phyloP scores from a whole-genome alignment of 208 protist species.

The Leishmania martiniquensis region DNA sequence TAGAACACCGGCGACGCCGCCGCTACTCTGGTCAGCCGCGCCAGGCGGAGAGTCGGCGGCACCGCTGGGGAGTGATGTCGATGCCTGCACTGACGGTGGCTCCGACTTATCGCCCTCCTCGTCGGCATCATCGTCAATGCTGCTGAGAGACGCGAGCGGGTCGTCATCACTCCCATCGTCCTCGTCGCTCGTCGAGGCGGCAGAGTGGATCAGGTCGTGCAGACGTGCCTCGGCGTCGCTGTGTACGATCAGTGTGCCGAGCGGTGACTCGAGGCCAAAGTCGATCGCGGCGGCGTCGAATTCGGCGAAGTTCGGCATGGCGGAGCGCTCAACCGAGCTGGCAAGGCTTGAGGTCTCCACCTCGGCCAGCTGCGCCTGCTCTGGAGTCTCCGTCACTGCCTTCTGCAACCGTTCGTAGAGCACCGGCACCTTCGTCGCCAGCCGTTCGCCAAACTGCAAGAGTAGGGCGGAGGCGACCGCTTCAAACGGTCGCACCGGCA shows the following conservation, averaged over 20 bases:
- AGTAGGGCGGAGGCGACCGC: constrained; percentile 29
- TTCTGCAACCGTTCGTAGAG: constrained; percentile 40
- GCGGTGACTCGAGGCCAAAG: constrained; percentile 49
- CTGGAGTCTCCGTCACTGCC: constrained; percentile 59
- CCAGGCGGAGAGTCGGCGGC: neutral
- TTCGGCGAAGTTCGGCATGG: constrained; percentile 14
- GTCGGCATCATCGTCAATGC: constrained; percentile 15
- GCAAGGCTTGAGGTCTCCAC: constrained; percentile 67
- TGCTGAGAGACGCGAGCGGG: constrained; percentile 23
- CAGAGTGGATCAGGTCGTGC: constrained; percentile 11
- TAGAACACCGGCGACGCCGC: neutral
- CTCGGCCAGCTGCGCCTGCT: constrained; percentile 67
- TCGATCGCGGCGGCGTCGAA: constrained; percentile 46
- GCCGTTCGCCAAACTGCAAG: constrained; percentile 30
- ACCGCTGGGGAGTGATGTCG: neutral
- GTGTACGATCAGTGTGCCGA: constrained; percentile 8
- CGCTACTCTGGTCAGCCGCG: constrained; percentile 5
- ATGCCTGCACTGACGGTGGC: neutral
- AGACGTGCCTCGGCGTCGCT: constrained; percentile 25
- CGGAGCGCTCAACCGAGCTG: constrained; percentile 62
- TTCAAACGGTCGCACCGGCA: constrained; percentile 25
- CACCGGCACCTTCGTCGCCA: constrained; percentile 31
- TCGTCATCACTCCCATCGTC: constrained; percentile 16
- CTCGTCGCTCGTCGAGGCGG: constrained; percentile 2
- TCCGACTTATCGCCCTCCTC: constrained; percentile 9